A percentile compares a stretch with the other conserved stretches of the same genome.
phyloP scores from a whole-genome alignment of 495 filamentous ascomycete species.

The Aspergillus conjunctus region DNA sequence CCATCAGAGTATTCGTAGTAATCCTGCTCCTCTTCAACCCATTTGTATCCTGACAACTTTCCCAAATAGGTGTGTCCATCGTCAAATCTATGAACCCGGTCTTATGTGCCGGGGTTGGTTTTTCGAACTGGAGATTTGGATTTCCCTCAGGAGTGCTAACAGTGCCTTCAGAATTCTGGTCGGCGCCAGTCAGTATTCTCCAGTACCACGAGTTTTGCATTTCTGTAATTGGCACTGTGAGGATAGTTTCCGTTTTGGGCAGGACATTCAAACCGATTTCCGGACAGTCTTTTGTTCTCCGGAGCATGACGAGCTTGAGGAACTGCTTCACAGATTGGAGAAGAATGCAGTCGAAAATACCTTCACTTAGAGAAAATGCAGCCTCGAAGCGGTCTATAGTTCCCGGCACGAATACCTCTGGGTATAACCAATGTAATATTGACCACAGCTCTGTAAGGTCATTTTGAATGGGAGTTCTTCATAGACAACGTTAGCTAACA shows the following conservation, averaged over 20 bases:
- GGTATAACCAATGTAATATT: constrained; percentile 63
- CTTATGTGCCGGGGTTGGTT: neutral
- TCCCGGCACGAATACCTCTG: constrained; percentile 58
- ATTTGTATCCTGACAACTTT: neutral
- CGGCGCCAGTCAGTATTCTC: constrained; percentile 58
- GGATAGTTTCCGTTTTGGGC: constrained; percentile 58
- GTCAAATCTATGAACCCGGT: neutral
- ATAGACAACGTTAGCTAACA: neutral
- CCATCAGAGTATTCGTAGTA: constrained; percentile 58
- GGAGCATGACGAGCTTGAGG: constrained; percentile 63
- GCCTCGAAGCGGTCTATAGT: constrained; percentile 56
- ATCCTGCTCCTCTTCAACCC: constrained; percentile 8
- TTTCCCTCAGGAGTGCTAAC: neutral
- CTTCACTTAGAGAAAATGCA: constrained; percentile 60
- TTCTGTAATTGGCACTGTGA: constrained; percentile 63
- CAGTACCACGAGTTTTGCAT: constrained; percentile 66
- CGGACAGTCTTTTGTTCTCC: constrained; percentile 62
- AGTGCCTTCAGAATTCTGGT: constrained; percentile 30
- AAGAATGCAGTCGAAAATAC: constrained; percentile 55
- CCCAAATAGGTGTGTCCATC: constrained; percentile 2
- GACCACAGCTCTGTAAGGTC: constrained; percentile 65
- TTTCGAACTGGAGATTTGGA: neutral
- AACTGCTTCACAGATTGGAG: constrained; percentile 56
- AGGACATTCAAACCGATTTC: constrained; percentile 61
- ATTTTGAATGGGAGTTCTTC: constrained; percentile 63